Percentiles rank a stretch among this genome's conserved stretches.
Evolutionary conservation across 768 basidiomycete genomes (phyloP).

Genomic region (Boletus edulis): DNA sequence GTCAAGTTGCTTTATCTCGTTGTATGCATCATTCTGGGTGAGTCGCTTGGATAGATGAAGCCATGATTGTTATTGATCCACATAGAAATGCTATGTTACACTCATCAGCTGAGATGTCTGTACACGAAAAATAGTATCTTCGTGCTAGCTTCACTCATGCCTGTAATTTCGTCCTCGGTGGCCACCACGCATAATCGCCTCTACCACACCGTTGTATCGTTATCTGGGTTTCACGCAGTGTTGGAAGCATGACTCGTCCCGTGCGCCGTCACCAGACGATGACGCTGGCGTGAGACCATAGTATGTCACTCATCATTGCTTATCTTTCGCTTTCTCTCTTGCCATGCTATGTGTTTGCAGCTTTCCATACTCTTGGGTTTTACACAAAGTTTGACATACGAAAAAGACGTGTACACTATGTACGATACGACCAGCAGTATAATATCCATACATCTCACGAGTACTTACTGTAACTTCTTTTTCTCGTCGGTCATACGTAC

Average conservation of each 20-base stretch:
- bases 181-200: slow-evolving; percentile 11
- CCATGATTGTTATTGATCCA: not conserved
- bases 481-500: not conserved
- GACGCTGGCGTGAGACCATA: slow-evolving; percentile 15
- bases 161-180: slow-evolving; percentile 14
- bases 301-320: slow-evolving; percentile 5
- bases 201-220: slow-evolving; percentile 7
- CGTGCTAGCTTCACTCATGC: slow-evolving; percentile 17
- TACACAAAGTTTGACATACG: slow-evolving; percentile 9
- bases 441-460: slow-evolving; percentile 18
- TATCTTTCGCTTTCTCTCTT: slow-evolving; percentile 16
- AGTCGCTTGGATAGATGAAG: not conserved
- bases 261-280: slow-evolving; percentile 13
- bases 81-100: slow-evolving; percentile 15
- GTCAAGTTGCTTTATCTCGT: slow-evolving; percentile 2
- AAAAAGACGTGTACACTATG: slow-evolving; percentile 25
- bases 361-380: slow-evolving; percentile 9
- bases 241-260: not conserved
- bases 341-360: slow-evolving; percentile 16
- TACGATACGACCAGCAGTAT: slow-evolving; percentile 27
- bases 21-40: slow-evolving; percentile 15
- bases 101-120: slow-evolving; percentile 16
- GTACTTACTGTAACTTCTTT: not conserved
- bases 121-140: slow-evolving; percentile 18
- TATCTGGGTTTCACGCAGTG: slow-evolving; percentile 8